These are phyloP conservation scores for Rhododendron simsii DNA, from an alignment of 148 eudicot genomes.

Conservation along the genomic window DNA sequence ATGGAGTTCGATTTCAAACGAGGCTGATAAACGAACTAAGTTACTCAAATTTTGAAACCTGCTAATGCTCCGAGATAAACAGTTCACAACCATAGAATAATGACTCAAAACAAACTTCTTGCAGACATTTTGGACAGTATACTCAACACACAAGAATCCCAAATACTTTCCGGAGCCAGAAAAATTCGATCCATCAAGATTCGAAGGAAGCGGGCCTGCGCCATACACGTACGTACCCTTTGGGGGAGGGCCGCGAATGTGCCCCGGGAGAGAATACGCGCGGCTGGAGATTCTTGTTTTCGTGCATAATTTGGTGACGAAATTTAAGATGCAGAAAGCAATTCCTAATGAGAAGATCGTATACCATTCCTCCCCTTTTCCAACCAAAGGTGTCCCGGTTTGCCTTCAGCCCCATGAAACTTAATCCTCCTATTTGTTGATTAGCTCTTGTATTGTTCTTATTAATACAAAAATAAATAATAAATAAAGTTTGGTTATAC, in stretches of 20 bases:
- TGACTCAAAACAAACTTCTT: background rate
- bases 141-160: constrained; percentile 19
- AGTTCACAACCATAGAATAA: too few relatives aligned
- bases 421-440: background rate
- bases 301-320: constrained; percentile 6
- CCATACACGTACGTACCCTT: constrained; percentile 32
- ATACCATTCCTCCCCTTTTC: background rate
- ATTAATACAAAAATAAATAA: too few relatives aligned
- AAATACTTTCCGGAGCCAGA: constrained; percentile 12
- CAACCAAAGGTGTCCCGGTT: background rate
- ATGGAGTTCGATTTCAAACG: too few relatives aligned
- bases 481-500: too few relatives aligned
- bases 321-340: background rate
- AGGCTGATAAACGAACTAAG: too few relatives aligned
- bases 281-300: constrained; percentile 11
- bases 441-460: too few relatives aligned
- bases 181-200: constrained; percentile 32
- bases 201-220: constrained; percentile 28
- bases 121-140: constrained; percentile 19
- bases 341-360: background rate
- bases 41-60: too few relatives aligned
- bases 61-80: too few relatives aligned
- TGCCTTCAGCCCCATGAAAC: background rate
- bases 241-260: constrained; percentile 27
- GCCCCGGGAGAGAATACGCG: constrained; percentile 13